Evolutionary conservation across 2,329 filamentous ascomycete genomes (phyloP).

Genomic region (Pyrenochaeta sp.): DNA sequence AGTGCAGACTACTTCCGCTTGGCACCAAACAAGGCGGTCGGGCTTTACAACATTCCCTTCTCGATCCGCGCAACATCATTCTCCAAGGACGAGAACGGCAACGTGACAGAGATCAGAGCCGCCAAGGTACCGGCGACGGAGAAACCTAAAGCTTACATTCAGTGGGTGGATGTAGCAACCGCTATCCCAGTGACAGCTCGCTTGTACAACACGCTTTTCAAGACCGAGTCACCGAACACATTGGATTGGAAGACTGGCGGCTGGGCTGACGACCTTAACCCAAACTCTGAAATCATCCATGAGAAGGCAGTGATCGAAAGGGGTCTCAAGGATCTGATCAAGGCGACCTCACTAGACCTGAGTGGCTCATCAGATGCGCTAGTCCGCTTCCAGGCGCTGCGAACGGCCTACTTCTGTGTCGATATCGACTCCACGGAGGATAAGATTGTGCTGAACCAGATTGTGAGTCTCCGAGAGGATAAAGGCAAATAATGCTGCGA

Average conservation of each 20-base stretch:
- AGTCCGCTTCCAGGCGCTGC: slow-evolving; percentile 89
- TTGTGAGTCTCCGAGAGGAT: slow-evolving; percentile 91
- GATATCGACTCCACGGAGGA: slow-evolving; percentile 74
- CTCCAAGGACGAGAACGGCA: slow-evolving; percentile 70
- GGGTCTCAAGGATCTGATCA: slow-evolving; percentile 82
- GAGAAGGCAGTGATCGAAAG: slow-evolving; percentile 80
- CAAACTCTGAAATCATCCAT: slow-evolving; percentile 83
- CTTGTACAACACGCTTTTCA: slow-evolving; percentile 84
- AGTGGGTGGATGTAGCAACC: slow-evolving; percentile 81
- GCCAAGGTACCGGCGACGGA: slow-evolving; percentile 70
- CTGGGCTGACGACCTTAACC: slow-evolving; percentile 85
- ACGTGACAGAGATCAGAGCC: slow-evolving; percentile 72
- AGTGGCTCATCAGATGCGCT: slow-evolving; percentile 48
- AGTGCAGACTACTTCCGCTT: slow-evolving; percentile 80
- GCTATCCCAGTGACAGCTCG: slow-evolving; percentile 71
- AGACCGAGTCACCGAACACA: slow-evolving; percentile 80
- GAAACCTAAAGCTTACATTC: slow-evolving; percentile 78
- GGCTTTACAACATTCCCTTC: slow-evolving; percentile 74
- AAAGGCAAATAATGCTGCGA: slow-evolving; percentile 37
- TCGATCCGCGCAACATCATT: slow-evolving; percentile 75
- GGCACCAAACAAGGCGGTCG: slow-evolving; percentile 76
- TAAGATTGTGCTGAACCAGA: slow-evolving; percentile 87
- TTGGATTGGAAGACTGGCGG: slow-evolving; percentile 74
- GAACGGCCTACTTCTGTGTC: slow-evolving; percentile 86
- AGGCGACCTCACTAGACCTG: slow-evolving; percentile 53